Percentiles rank a stretch among this genome's conserved stretches.
Conservation (phyloP, 2,329 filamentous ascomycete genomes). For the Waltergamsia citrina region DNA sequence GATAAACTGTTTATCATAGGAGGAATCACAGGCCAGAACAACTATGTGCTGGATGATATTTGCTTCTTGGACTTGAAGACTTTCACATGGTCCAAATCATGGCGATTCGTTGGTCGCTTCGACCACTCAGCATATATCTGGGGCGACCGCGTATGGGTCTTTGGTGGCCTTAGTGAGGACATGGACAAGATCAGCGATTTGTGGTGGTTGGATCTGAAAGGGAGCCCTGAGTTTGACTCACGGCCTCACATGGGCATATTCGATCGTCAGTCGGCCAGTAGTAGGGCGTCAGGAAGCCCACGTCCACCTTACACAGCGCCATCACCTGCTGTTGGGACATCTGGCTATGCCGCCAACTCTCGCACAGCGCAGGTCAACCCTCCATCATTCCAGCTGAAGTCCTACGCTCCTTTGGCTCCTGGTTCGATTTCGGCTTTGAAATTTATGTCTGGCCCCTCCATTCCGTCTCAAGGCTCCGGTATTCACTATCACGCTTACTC, state of each 20-base stretch:
- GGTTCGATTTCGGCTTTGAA: slow-evolving; percentile 84
- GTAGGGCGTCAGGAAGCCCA: slow-evolving; percentile 33
- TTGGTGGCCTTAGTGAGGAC: slow-evolving; percentile 86
- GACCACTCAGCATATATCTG: slow-evolving; percentile 95
- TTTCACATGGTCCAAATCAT: slow-evolving; percentile 92
- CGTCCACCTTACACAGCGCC: slow-evolving; percentile 41
- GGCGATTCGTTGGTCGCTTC: slow-evolving; percentile 91
- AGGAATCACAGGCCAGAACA: slow-evolving; percentile 89
- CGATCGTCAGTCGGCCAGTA: slow-evolving; percentile 34
- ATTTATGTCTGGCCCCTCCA: slow-evolving; percentile 71
- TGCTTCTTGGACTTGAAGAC: slow-evolving; percentile 96
- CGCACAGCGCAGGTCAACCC: slow-evolving; percentile 57
- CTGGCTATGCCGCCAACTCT: slow-evolving; percentile 60
- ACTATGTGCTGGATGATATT: slow-evolving; percentile 87
- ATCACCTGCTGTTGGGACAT: slow-evolving; percentile 43
- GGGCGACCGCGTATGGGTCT: slow-evolving; percentile 88
- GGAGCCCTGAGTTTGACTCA: slow-evolving; percentile 74
- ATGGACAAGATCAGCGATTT: slow-evolving; percentile 96
- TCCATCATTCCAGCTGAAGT: slow-evolving; percentile 55
- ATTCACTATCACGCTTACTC: slow-evolving; percentile 95
- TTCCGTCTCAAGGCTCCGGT: slow-evolving; percentile 81
- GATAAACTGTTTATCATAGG: slow-evolving; percentile 95
- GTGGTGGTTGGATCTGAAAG: slow-evolving; percentile 95
- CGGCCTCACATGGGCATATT: slow-evolving; percentile 46
- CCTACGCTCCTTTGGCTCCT: slow-evolving; percentile 76